Base-by-base conservation (phyloP, 768 basidiomycete species). In the Crepidotus variabilis region DNA sequence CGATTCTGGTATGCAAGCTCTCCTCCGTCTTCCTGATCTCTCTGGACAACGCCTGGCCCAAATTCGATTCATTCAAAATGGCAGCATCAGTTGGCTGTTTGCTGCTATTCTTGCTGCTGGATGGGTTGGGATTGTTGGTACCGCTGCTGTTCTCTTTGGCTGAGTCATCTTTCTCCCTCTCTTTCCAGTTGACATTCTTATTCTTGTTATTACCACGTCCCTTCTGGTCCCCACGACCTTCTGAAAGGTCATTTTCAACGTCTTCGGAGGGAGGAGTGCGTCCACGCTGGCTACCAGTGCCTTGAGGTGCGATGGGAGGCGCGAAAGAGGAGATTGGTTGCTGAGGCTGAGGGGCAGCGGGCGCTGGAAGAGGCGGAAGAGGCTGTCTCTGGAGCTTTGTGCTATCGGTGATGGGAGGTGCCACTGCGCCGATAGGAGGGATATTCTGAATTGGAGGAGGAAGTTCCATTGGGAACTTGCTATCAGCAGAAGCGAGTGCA, bases 11-110 rank as follows among this genome's bases (percentile, higher is more conserved):
- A 60, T 90, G 87, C 50, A 94, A 69, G 61, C 73, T 91, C 65
- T 91, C 90, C 69, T 94, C 92, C 43, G 88, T 85, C 77, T 87
- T 88, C 68, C 79, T 84, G 61, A 93, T 92, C 71, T 94, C 92
- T 65, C 86, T 84, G 46, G 82, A 76, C 51, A 94, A 74, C 11
- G 81, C 75, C 55, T 82, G 78, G 20, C 81, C 79, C 45, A 91
- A 70, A 48, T 75, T 69, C 10, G 82, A 75, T 33, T 89, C 88
- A 52, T 71, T 81, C 59, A 78, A 69, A 50, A 73, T 52, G 6
- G 68, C 59, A 32, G 67, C 60, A 58, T 81, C 79, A 53, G 58
- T 62, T 46, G 66, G 55, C 59, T 70, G 69, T 46, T 60, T 55
- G 23, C 72, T 73, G 47, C 70, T 73, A 45, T 81, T 80, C 61